Conservation (phyloP, 306 rosid species). For the Lathyrus aphaca region DNA sequence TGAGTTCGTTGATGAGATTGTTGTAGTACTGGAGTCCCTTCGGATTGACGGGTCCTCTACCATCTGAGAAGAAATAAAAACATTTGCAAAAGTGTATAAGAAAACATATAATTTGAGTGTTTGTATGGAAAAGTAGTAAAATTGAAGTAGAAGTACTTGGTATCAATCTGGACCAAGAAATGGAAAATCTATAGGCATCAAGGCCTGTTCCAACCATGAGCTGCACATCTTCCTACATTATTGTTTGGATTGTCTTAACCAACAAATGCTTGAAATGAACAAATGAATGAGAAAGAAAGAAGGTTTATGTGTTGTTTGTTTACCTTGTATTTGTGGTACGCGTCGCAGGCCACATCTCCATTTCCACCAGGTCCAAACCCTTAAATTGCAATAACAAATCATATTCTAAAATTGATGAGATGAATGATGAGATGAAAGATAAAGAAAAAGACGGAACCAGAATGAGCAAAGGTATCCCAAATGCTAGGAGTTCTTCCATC, state of each 20-base stretch:
- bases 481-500: conserved; percentile 82
- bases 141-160: conserved; percentile 52
- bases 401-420: not conserved
- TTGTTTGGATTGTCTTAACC: too few species aligned
- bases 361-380: conserved; percentile 49
- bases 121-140: not conserved
- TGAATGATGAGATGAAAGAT: not conserved
- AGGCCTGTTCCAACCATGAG: conserved; percentile 71
- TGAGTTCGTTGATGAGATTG: conserved; percentile 69
- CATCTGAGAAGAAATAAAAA: conserved; percentile 45
- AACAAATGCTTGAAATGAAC: too few species aligned
- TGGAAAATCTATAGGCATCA: conserved; percentile 77
- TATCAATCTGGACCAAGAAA: conserved; percentile 88
- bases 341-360: conserved; percentile 68
- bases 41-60: conserved; percentile 73
- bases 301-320: not conserved
- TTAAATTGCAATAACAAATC: not conserved
- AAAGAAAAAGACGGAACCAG: conserved; percentile 34
- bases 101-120: not conserved
- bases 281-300: not conserved
- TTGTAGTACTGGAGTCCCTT: conserved; percentile 73
- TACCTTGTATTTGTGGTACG: conserved; percentile 77
- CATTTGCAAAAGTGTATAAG: not conserved
- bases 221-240: conserved; percentile 74
- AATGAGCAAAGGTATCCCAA: conserved; percentile 66